Base-by-base conservation (phyloP, 2,329 filamentous ascomycete genomes). In the Epicoccum sorghinum region DNA sequence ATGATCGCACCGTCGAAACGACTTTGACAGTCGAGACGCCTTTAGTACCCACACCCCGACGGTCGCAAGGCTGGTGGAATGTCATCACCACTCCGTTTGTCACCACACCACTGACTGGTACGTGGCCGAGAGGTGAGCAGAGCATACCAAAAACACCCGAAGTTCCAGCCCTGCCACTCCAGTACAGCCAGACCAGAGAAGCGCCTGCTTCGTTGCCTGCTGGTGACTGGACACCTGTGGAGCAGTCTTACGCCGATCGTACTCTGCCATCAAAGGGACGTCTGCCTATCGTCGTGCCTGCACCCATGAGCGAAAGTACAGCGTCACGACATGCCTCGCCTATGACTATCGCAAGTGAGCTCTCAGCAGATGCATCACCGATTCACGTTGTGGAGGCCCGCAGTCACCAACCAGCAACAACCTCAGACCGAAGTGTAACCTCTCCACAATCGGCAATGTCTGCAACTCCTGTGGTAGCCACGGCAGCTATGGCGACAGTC, bases 41-140 rank as follows among this genome's bases (percentile, higher is more conserved):
- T 13, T 59, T 71, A 18, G 64, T 75, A 5, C 84, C 82, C 36
- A 84, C 83, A 25, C 81, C 79, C 37, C 82, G 83, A 9, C 81
- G 80, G 50, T 88, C 87, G 24, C 80, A 82, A 55, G 89, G 89
- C 18, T 92, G 89, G 89, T 92, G 89, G 89, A 89, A 90, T 64
- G 82, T 89, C 60, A 85, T 92, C 50, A 87, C 83, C 7, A 89
- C 89, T 1, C 89, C 89, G 0, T 91, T 91, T 65, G 67, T 73
- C 23, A 66, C 69, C 47, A 70, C 78, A 57, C 60, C 74, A 41
- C 60, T 70, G 64, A 66, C 73, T 52, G 64, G 69, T 45, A 67
- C 73, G 47, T 77, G 71, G 66, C 69, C 68, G 4, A 64, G 68
- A 45, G 61, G 56, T 24, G 67, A 60, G 7, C 60, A 55, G 5